Conservation (phyloP, 805 yeast genomes). For the Priceomyces fermenticarens region DNA sequence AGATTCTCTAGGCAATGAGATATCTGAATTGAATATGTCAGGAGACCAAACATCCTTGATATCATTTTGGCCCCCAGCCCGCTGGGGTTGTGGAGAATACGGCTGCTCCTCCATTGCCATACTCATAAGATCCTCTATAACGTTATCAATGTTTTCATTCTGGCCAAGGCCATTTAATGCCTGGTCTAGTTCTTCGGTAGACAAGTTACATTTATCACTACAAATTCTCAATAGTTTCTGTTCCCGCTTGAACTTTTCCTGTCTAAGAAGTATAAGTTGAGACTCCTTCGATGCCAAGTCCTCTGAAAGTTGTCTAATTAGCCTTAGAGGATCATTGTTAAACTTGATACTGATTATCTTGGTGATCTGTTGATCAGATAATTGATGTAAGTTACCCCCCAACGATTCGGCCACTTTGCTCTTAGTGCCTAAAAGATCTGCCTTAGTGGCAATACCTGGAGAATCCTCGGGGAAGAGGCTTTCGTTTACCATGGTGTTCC, state of each 20-base stretch:
- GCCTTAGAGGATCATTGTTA: constrained; percentile 20
- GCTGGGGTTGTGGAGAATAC: neutral
- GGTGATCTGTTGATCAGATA: constrained; percentile 17
- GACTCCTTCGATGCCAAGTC: constrained; percentile 49
- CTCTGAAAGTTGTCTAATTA: constrained; percentile 45
- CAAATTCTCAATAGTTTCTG: constrained; percentile 29
- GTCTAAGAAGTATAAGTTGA: constrained; percentile 38
- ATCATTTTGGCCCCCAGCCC: no score
- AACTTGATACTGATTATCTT: constrained; percentile 22
- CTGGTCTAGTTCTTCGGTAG: constrained; percentile 33
- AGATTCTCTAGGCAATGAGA: neutral
- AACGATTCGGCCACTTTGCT: constrained; percentile 5
- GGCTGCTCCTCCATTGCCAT: constrained; percentile 25
- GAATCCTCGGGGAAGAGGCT: constrained; percentile 1
- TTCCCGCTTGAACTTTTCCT: constrained; percentile 30
- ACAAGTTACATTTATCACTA: constrained; percentile 33
- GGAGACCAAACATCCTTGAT: no score
- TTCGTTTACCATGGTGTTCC: neutral
- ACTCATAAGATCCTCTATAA: constrained; percentile 23
- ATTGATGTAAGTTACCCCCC: constrained; percentile 18
- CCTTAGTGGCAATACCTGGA: constrained; percentile 1
- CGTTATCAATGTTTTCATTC: constrained; percentile 15
- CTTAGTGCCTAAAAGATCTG: constrained; percentile 5
- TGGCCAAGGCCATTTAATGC: constrained; percentile 15
- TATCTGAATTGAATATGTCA: no score